Evolutionary conservation across 31 red algal genomes (phyloP).

Genomic region (Asparagopsis taxiformis): DNA sequence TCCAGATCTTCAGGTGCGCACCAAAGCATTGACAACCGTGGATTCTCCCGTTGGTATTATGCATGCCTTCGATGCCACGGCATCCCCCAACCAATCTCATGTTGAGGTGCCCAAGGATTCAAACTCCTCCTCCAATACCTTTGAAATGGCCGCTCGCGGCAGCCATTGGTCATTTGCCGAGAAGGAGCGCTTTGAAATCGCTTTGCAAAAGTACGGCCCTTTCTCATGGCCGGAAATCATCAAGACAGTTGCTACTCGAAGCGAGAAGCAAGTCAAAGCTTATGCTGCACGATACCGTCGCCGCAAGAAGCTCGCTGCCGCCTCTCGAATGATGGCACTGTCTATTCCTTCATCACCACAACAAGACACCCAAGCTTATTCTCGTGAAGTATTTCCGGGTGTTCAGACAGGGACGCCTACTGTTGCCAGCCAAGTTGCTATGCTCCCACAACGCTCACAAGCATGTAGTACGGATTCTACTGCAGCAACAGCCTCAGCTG

Average conservation of each 20-base stretch:
- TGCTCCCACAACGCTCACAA: neutral
- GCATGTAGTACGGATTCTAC: neutral
- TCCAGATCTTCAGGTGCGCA: neutral
- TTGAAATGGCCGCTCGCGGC: constrained; percentile 61
- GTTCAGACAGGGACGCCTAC: neutral
- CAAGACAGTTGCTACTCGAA: constrained; percentile 52
- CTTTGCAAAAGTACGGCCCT: constrained; percentile 50
- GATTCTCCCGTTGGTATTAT: constrained; percentile 1
- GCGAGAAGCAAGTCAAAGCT: constrained; percentile 77
- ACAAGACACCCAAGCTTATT: neutral
- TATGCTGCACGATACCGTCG: constrained; percentile 67
- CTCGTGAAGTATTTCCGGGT: neutral
- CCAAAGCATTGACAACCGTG: neutral
- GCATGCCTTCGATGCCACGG: constrained; percentile 1
- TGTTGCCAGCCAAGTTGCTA: neutral
- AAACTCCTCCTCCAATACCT: neutral
- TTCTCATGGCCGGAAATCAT: constrained; percentile 71
- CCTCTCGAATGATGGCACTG: constrained; percentile 19
- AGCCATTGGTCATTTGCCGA: constrained; percentile 72
- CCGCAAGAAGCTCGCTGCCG: constrained; percentile 61
- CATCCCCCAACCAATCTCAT: neutral
- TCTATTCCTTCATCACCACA: neutral
- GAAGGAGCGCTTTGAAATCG: constrained; percentile 64
- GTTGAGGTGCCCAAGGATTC: neutral
- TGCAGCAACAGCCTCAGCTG: neutral